Conservation (phyloP, 306 rosid species). For the Gynostemma pentaphyllum region DNA sequence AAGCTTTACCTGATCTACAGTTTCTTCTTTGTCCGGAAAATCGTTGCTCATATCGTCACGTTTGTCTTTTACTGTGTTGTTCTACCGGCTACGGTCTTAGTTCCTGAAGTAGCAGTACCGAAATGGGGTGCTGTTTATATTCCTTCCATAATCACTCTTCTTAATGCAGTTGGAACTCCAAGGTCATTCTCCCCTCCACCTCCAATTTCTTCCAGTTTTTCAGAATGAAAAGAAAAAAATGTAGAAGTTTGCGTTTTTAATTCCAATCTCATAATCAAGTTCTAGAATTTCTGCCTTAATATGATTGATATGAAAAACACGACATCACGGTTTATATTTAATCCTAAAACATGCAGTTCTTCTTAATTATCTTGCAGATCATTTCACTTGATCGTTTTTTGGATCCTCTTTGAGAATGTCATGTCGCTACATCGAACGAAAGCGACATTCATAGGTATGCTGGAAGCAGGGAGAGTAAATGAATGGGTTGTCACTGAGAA, state of each 20-base stretch:
- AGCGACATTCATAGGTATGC: conserved; percentile 76
- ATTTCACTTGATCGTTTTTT: conserved; percentile 65
- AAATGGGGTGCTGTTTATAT: conserved; percentile 89
- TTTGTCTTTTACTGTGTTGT: conserved; percentile 74
- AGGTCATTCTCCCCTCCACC: conserved; percentile 28
- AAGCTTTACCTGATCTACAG: conserved; percentile 79
- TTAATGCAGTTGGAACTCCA: conserved; percentile 94
- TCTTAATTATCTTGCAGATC: conserved; percentile 36
- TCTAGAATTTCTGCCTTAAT: not conserved
- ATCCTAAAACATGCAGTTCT: not conserved
- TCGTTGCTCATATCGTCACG: conserved; percentile 72
- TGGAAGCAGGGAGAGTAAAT: conserved; percentile 74
- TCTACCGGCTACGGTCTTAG: conserved; percentile 76
- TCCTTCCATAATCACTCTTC: conserved; percentile 76
- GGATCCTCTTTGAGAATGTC: conserved; percentile 91
- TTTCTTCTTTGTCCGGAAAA: conserved; percentile 87
- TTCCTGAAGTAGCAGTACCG: conserved; percentile 79
- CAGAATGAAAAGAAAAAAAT: not conserved
- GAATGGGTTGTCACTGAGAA: conserved; percentile 96
- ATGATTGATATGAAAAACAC: not conserved
- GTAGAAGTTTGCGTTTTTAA: not conserved
- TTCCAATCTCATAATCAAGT: not conserved
- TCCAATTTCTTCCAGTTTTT: not conserved
- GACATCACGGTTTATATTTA: not conserved
- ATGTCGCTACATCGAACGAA: conserved; percentile 91